Evolutionary conservation across 169 alveolate genomes (phyloP), one percentile per base, ranked within the genome.

Genomic region (Plasmodium sp.): DNA sequence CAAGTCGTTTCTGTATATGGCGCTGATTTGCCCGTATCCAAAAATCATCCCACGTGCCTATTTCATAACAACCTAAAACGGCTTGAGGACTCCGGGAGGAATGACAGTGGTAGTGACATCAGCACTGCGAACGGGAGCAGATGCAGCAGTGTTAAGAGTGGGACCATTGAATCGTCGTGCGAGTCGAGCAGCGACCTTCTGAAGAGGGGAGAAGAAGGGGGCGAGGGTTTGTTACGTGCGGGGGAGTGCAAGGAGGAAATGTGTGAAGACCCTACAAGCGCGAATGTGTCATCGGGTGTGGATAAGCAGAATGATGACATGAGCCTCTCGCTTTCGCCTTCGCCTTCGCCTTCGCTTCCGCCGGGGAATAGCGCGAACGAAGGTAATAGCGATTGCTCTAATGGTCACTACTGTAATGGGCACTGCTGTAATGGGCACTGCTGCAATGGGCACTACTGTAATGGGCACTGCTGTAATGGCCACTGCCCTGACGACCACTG

Each of bases 11-110:
- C 96, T 3, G 83, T 81, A 45, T 96, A 96, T 81, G 97, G 97
- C 18, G 96, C 97, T 56, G 97, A 96, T 93, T 56, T 96, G 88
- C 93, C 96, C 82, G 75, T 94, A 91, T 58, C 94, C 96, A 43
- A 82, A 72, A 51, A 95, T 85, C 93, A 84, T 72, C 93, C 93
- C 6, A 84, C 93, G 10, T 84, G 93, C 83, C 34, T 84, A 36
- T 84, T 84, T 72, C 84, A 72, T 10, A 56, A 72, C 54, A 84
- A 36, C 36, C 58, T 72, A 41, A 84, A 84, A 72, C 36, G 48
- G 81, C n/a, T 16, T 27, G 6, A 31, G 16, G 39, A 67, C 39
- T 67, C 77, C 36, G 43, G 39, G 39, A 2, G 16, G 33, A 31
- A 67, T 67, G 77, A 22, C 77, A 7, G 7, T 67, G n/a, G 77